Evolutionary conservation across 805 yeast genomes (phyloP).

Genomic region (Barnettozyma siamensis): DNA sequence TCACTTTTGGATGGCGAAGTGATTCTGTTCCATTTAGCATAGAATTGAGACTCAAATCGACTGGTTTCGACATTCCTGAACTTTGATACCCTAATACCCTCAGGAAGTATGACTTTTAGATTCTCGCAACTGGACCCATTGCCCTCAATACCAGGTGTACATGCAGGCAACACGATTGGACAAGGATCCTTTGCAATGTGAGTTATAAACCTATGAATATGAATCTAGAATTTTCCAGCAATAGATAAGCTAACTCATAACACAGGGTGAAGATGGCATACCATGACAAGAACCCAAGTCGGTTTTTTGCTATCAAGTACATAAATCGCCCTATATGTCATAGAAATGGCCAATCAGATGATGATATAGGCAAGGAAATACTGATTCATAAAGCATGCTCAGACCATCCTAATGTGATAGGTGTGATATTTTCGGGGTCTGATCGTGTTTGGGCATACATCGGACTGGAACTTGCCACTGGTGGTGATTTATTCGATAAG

Average conservation of each 20-base stretch:
- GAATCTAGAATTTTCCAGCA: no score
- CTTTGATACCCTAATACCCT: background rate
- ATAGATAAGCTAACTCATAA: background rate
- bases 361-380: slow-evolving; percentile 47
- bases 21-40: no score
- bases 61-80: background rate
- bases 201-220: no score
- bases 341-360: slow-evolving; percentile 31
- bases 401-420: slow-evolving; percentile 55
- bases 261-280: slow-evolving; percentile 45
- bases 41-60: no score
- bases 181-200: slow-evolving; percentile 63
- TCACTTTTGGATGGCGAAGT: no score
- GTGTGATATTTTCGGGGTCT: slow-evolving; percentile 47
- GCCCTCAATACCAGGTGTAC: slow-evolving; percentile 43
- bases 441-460: slow-evolving; percentile 57
- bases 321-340: slow-evolving; percentile 38
- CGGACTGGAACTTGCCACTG: slow-evolving; percentile 61
- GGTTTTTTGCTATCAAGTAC: slow-evolving; percentile 52
- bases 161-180: slow-evolving; percentile 49
- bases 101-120: slow-evolving; percentile 21
- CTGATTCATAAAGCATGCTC: slow-evolving; percentile 53
- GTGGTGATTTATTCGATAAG: slow-evolving; percentile 75
- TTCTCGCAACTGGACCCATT: slow-evolving; percentile 43
- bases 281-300: slow-evolving; percentile 27